Conservation (phyloP, 768 basidiomycete genomes). For the Hypholoma sublateritium region DNA sequence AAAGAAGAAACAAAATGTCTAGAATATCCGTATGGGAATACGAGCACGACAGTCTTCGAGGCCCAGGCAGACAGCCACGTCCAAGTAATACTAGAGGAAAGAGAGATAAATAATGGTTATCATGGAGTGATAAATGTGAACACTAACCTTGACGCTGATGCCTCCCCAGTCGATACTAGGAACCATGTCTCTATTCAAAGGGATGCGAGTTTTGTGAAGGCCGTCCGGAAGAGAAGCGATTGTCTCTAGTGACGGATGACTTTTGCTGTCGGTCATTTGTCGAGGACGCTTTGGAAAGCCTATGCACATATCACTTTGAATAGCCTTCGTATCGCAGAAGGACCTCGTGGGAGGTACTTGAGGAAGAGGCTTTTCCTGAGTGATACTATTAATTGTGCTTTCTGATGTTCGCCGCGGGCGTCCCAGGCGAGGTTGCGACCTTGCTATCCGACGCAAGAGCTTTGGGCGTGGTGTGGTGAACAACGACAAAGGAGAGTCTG, state of each 20-base stretch:
- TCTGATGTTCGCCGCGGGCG: conserved; percentile 23
- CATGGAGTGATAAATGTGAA: conserved; percentile 2
- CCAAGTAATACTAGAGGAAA: conserved; percentile 62
- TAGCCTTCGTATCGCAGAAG: conserved; percentile 42
- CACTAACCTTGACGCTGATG: conserved; percentile 56
- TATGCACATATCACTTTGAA: conserved; percentile 53
- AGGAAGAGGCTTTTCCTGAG: conserved; percentile 42
- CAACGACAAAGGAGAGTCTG: conserved; percentile 14
- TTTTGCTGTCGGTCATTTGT: conserved; percentile 34
- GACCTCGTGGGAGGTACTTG: conserved; percentile 36
- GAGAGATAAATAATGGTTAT: conserved; percentile 3
- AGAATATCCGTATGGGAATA: conserved; percentile 60
- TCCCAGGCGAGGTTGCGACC: conserved; percentile 26
- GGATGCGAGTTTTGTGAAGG: conserved; percentile 58
- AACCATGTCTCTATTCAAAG: conserved; percentile 56
- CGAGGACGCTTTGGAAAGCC: conserved; percentile 74
- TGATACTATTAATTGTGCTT: conserved; percentile 15
- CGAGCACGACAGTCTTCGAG: conserved; percentile 63
- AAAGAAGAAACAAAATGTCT: conserved; percentile 14
- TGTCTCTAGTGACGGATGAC: conserved; percentile 46
- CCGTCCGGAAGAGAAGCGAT: conserved; percentile 63
- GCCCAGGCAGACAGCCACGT: conserved; percentile 65
- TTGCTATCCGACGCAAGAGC: conserved; percentile 35
- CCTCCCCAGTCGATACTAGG: conserved; percentile 69
- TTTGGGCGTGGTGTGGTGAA: conserved; percentile 21